Evolutionary conservation across 371 early-diverging fungal species (phyloP).

Genomic region (Rhizoclosmatium hyalinum): DNA sequence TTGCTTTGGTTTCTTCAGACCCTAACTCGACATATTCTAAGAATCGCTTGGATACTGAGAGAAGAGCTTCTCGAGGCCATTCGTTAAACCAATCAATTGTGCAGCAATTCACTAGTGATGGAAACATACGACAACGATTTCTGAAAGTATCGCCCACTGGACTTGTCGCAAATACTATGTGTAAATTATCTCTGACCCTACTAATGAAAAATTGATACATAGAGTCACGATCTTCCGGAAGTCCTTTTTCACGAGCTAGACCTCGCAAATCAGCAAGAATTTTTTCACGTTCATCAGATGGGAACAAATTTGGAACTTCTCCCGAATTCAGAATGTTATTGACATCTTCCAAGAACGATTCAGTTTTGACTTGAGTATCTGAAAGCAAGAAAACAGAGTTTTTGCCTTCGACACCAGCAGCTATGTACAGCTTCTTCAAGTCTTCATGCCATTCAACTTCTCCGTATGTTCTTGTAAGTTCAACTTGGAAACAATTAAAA

Average conservation of each 20-base stretch:
- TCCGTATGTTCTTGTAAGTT: conserved; percentile 56
- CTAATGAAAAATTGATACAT: conserved; percentile 57
- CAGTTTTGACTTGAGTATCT: conserved; percentile 56
- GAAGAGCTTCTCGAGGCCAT: conserved; percentile 56
- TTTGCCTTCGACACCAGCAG: conserved; percentile 55
- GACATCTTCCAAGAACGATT: conserved; percentile 55
- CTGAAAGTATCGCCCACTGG: conserved; percentile 59
- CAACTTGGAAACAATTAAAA: conserved; percentile 50
- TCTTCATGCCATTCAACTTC: conserved; percentile 57
- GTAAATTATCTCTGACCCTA: conserved; percentile 56
- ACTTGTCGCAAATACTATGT: conserved; percentile 57
- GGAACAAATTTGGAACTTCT: conserved; percentile 56
- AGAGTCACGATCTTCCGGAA: conserved; percentile 54
- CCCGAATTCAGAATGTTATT: conserved; percentile 58
- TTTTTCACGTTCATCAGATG: conserved; percentile 56
- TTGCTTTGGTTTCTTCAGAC: conserved; percentile 46
- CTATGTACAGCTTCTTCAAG: conserved; percentile 50
- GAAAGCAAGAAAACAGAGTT: conserved; percentile 57
- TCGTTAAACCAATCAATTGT: conserved; percentile 62
- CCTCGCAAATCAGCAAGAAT: conserved; percentile 53
- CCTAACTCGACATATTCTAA: conserved; percentile 55
- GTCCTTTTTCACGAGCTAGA: conserved; percentile 47
- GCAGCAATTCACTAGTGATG: conserved; percentile 55
- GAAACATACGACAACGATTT: conserved; percentile 58
- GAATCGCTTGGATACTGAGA: conserved; percentile 53